Base-by-base conservation (phyloP, 2,329 filamentous ascomycete species). In the Ambrosiella beaveri region DNA sequence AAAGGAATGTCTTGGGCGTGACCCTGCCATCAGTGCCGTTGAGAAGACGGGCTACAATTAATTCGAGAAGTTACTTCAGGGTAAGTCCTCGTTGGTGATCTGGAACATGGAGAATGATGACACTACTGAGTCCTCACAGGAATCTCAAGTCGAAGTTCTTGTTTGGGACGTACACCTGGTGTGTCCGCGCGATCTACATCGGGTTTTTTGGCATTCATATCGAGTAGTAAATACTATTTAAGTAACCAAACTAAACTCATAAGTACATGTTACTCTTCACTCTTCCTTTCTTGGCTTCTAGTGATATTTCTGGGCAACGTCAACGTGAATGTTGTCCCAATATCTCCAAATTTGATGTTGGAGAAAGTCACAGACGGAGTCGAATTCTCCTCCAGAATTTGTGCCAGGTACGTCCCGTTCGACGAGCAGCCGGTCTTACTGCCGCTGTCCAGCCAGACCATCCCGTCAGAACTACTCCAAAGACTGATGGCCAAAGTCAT, bases 391-490 rank as follows among this genome's bases (percentile, higher is more conserved):
- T 50, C 45, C 49, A 64, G 61, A 54, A 65, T 62, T 1, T 65
- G 64, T 49, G 61, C n/a, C 3, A 66, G 66, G 8, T 64, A 63
- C 19, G 66, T 64, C 11, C 64, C 65, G 58, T 61, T 62, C 17
- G 61, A 38, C 65, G 65, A 5, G 39, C 53, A 11, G 15, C 47
- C 65, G 63, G 54, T 58, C 63, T 36, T 60, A 61, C 19, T 65
- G 73, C 78, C 84, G 66, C 72, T 77, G 73, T 88, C 84, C 64
- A 88, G 77, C 85, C 85, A 88, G 65, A 84, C 76, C 83, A 88
- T 87, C 71, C 83, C 76, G 5, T 53, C 65, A 78, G 71, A 69
- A 69, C 85, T 71, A 60, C 71, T 68, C 75, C 75, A 79, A 60
- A 82, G 70, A 27, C 73, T 75, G 73, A 85, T 74, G 63, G 83